These are phyloP conservation scores for Cladophialophora chaetospira DNA, from an alignment of 2,329 filamentous ascomycete species.

Conservation along the genomic window DNA sequence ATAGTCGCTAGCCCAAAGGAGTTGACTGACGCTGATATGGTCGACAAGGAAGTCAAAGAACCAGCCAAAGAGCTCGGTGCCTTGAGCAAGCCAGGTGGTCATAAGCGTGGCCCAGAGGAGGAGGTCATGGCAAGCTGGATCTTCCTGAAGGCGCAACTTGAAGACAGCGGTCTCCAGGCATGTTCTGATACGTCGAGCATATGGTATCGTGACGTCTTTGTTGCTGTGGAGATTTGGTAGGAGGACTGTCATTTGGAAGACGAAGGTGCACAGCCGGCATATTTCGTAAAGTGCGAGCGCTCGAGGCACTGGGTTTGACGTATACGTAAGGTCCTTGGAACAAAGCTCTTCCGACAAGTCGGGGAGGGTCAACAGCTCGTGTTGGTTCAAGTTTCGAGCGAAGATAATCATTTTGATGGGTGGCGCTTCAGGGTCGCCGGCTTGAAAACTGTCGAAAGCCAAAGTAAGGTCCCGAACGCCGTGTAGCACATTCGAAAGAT, in stretches of 20 bases:
- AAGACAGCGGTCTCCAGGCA: neutral
- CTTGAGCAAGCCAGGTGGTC: conserved; percentile 3
- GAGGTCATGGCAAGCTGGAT: neutral
- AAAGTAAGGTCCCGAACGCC: conserved; percentile 8
- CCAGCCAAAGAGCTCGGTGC: neutral
- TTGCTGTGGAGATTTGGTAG: conserved; percentile 11
- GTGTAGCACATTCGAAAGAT: neutral
- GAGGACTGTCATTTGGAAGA: conserved; percentile 12
- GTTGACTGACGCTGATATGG: neutral
- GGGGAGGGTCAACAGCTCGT: conserved; percentile 96
- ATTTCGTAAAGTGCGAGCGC: conserved; percentile 12
- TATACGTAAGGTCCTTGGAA: neutral
- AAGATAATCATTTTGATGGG: conserved; percentile 17
- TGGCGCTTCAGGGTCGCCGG: conserved; percentile 4
- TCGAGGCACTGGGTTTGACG: neutral
- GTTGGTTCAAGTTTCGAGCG: conserved; percentile 75
- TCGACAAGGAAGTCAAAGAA: conserved; percentile 10
- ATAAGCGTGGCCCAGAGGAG: conserved; percentile 8
- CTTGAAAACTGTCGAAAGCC: conserved; percentile 10
- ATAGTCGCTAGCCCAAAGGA: neutral
- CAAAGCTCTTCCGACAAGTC: conserved; percentile 66
- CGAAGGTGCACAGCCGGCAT: conserved; percentile 6
- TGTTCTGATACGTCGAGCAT: conserved; percentile 4
- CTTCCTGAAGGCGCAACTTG: neutral
- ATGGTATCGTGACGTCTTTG: conserved; percentile 3